Conservation (phyloP, 78 protist species). For the Bigelowiella natans region DNA sequence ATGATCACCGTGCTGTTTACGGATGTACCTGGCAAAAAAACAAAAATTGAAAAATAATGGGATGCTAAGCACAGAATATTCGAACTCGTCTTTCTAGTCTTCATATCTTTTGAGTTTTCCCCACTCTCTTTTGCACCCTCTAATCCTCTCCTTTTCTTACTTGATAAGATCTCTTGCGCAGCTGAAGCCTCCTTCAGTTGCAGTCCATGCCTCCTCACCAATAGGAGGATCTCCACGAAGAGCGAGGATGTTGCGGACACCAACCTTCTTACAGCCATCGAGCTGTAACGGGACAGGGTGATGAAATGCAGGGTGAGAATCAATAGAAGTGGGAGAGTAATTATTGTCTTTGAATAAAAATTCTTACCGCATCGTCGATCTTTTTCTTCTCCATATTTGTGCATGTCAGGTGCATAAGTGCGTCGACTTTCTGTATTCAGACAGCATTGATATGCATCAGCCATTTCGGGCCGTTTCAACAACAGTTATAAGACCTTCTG, state of each 20-base stretch:
- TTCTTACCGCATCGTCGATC: conserved; percentile 22
- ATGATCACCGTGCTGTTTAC: neutral
- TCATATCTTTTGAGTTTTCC: too few species aligned
- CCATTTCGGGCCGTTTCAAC: too few species aligned
- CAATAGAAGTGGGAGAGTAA: too few species aligned
- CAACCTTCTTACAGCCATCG: neutral
- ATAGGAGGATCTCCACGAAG: neutral
- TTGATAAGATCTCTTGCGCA: conserved; percentile 7
- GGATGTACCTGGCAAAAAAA: conserved; percentile 1
- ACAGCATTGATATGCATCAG: neutral
- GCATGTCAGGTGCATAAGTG: conserved; percentile 15
- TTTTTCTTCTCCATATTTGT: conserved; percentile 22
- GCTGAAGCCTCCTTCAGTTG: neutral
- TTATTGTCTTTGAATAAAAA: neutral
- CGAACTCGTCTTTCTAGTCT: neutral
- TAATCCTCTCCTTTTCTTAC: neutral
- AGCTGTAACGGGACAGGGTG: neutral
- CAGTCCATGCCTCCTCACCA: neutral
- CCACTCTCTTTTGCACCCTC: too few species aligned
- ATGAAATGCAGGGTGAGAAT: too few species aligned
- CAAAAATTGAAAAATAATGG: neutral
- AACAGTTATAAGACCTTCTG: too few species aligned
- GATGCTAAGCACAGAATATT: neutral
- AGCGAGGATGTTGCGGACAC: conserved; percentile 3
- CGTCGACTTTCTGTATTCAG: neutral